These are phyloP conservation scores for Reutealis trisperma DNA, from an alignment of 345 rosid species.

Conservation along the genomic window DNA sequence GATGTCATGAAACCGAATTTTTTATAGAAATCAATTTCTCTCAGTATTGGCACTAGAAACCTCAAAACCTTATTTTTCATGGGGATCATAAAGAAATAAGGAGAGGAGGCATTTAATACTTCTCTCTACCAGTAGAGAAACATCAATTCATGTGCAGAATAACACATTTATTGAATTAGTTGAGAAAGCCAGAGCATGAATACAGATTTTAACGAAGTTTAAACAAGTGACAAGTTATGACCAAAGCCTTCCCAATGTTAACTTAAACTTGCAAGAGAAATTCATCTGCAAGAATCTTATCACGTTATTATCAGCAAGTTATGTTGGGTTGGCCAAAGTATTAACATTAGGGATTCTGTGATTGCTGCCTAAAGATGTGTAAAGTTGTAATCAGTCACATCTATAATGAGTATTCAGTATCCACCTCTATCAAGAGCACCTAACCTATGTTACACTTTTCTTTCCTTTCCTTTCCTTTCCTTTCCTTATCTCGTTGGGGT, in stretches of 20 bases:
- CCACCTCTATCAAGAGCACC: background rate
- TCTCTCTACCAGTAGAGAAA: background rate
- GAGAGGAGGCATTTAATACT: background rate
- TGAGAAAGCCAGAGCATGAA: background rate
- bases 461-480: background rate
- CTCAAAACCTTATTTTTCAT: background rate
- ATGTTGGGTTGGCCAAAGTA: background rate
- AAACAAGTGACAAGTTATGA: background rate
- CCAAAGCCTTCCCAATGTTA: background rate
- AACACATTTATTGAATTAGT: background rate
- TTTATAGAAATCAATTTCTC: background rate
- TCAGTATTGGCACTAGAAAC: background rate
- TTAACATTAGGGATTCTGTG: background rate
- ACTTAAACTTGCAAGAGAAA: background rate
- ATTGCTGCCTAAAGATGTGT: background rate
- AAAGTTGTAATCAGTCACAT: conserved; percentile 3
- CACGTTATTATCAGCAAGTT: background rate
- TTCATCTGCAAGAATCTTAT: background rate
- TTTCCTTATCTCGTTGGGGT: background rate
- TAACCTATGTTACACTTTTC: background rate
- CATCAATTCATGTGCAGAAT: background rate
- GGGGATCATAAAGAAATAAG: background rate
- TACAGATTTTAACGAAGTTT: background rate
- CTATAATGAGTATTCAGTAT: background rate
- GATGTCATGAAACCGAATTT: background rate